Evolutionary conservation across 345 rosid species (phyloP).

Genomic region (Salix purpurea): DNA sequence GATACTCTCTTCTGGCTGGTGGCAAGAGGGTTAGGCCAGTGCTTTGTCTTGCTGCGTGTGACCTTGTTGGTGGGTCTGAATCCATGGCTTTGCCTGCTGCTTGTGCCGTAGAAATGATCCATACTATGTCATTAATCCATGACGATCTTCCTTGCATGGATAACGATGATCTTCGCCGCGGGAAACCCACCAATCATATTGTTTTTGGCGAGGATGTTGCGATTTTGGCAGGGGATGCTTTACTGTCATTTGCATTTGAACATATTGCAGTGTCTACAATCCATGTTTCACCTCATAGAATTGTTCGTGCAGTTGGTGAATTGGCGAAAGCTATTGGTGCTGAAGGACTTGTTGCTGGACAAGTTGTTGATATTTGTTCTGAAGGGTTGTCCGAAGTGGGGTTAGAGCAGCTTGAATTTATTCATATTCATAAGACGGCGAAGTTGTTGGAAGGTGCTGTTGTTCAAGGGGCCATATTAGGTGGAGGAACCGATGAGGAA

Average conservation of each 20-base stretch:
- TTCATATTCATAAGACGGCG: slow-evolving; percentile 85
- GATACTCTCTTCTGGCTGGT: slow-evolving; percentile 86
- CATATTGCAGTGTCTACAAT: slow-evolving; percentile 55
- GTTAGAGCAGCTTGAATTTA: slow-evolving; percentile 67
- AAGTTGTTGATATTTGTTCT: slow-evolving; percentile 68
- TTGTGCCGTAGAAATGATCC: slow-evolving; percentile 90
- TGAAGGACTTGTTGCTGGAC: slow-evolving; percentile 81
- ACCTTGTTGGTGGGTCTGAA: slow-evolving; percentile 71
- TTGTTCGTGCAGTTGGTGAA: slow-evolving; percentile 61
- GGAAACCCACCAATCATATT: slow-evolving; percentile 86
- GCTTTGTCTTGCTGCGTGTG: slow-evolving; percentile 83
- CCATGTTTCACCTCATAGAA: slow-evolving; percentile 42
- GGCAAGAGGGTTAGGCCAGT: slow-evolving; percentile 82
- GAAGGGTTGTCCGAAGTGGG: slow-evolving; percentile 60
- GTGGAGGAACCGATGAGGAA: slow-evolving; percentile 66
- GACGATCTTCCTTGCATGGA: slow-evolving; percentile 97
- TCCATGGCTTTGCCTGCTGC: slow-evolving; percentile 76
- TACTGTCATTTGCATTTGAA: slow-evolving; percentile 71
- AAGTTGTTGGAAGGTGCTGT: slow-evolving; percentile 73
- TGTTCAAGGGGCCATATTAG: slow-evolving; percentile 75
- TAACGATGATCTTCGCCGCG: slow-evolving; percentile 91
- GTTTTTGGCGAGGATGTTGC: slow-evolving; percentile 82
- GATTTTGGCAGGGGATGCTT: slow-evolving; percentile 86
- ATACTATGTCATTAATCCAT: slow-evolving; percentile 91
- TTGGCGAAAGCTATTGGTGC: slow-evolving; percentile 63